Percentiles rank a stretch among this genome's conserved stretches.
Evolutionary conservation across 495 filamentous ascomycete species (phyloP).

Genomic region (Aspergillus baeticus): DNA sequence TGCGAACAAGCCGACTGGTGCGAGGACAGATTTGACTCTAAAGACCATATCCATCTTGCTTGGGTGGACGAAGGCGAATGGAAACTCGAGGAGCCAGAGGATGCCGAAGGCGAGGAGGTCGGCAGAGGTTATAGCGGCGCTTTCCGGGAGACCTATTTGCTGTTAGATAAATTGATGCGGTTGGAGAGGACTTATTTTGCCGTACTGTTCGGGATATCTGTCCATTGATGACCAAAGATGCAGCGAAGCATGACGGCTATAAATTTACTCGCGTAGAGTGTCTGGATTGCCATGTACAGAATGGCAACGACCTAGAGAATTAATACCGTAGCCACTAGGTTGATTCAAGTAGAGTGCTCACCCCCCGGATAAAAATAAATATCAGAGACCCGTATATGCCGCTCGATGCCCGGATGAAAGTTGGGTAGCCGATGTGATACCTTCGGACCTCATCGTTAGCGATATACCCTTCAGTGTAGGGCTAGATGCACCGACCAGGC

Average conservation of each 20-base stretch:
- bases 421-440: conserved; percentile 2
- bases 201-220: conserved; percentile 2
- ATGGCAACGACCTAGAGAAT: background rate
- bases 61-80: background rate
- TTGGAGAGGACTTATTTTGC: background rate
- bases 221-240: background rate
- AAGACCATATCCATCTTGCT: conserved; percentile 8
- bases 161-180: background rate
- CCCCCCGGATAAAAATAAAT: conserved; percentile 5
- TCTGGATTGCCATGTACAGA: conserved; percentile 1
- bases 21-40: background rate
- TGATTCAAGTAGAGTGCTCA: background rate
- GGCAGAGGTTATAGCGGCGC: background rate
- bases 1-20: background rate
- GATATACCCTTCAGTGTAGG: background rate
- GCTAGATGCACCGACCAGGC: background rate
- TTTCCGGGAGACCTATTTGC: background rate
- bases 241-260: conserved; percentile 4
- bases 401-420: background rate
- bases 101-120: conserved; percentile 5
- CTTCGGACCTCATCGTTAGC: background rate
- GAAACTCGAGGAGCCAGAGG: conserved; percentile 4
- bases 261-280: conserved; percentile 2
- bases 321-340: background rate
- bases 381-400: conserved; percentile 3